Conservation (phyloP, 345 rosid genomes). For the Brassica juncea region DNA sequence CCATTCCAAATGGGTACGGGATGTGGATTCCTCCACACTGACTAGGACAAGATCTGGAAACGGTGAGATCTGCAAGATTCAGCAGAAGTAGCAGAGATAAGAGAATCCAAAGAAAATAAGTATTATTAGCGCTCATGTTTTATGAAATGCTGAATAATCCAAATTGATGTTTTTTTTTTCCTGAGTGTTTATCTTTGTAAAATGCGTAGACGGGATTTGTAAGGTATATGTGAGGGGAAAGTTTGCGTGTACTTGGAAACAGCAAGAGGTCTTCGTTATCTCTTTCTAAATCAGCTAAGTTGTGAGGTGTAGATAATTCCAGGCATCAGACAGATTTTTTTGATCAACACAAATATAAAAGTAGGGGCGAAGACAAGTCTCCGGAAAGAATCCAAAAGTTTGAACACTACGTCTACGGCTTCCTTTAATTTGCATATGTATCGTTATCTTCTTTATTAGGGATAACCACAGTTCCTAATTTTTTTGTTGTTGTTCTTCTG, state of each 20-base stretch:
- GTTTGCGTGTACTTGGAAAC: not conserved
- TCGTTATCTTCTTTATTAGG: no score
- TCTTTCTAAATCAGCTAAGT: not conserved
- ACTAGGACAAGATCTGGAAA: constrained; percentile 3
- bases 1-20: constrained; percentile 49
- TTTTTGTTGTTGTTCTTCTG: not conserved
- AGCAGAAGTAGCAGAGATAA: not conserved
- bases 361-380: not conserved
- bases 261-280: not conserved
- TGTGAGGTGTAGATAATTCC: no score
- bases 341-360: not conserved
- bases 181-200: not conserved
- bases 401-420: no score
- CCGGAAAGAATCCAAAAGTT: not conserved
- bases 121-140: not conserved
- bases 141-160: not conserved
- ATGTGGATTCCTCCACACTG: constrained; percentile 43
- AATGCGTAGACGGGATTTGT: not conserved
- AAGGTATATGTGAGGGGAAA: not conserved
- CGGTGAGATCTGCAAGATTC: not conserved
- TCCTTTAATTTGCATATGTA: no score
- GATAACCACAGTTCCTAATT: not conserved
- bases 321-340: no score
- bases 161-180: not conserved
- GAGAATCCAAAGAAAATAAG: not conserved